Conservation (phyloP, 495 filamentous ascomycete species). For the Lasiosphaeria hispida region DNA sequence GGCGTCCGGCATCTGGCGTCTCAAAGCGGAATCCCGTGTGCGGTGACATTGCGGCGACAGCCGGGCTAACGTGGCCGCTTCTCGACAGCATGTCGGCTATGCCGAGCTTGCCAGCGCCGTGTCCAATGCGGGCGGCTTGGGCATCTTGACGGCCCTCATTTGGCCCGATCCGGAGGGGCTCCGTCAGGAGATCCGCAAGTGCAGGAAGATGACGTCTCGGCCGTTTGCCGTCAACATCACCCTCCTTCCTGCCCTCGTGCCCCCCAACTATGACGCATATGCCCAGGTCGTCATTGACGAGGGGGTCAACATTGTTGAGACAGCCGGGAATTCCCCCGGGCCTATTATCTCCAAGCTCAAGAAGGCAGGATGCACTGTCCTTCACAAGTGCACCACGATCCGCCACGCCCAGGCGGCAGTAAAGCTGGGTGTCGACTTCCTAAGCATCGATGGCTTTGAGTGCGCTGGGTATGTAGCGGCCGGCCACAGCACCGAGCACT, state of each 20-base stretch:
- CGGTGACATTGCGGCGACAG: conserved; percentile 2
- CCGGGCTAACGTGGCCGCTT: conserved; percentile 23
- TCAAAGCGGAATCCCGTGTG: not conserved
- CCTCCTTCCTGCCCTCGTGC: conserved; percentile 82
- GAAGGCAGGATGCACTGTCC: conserved; percentile 68
- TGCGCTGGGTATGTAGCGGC: conserved; percentile 73
- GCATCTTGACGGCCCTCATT: conserved; percentile 91
- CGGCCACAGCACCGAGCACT: not conserved
- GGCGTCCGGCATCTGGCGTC: not conserved
- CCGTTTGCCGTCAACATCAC: conserved; percentile 98
- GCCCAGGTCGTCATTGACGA: conserved; percentile 91
- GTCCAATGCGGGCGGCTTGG: conserved; percentile 91
- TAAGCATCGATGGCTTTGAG: conserved; percentile 96
- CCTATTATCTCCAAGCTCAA: conserved; percentile 90
- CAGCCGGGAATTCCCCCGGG: conserved; percentile 90
- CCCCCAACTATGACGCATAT: conserved; percentile 90
- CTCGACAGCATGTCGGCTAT: conserved; percentile 57
- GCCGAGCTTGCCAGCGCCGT: conserved; percentile 92
- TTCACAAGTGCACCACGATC: conserved; percentile 98
- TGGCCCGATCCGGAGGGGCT: conserved; percentile 92
- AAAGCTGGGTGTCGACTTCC: conserved; percentile 93
- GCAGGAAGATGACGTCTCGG: conserved; percentile 76
- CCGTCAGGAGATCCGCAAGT: conserved; percentile 86
- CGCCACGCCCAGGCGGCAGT: conserved; percentile 87
- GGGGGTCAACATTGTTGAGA: conserved; percentile 93